Evolutionary conservation across 73 alveolate species (phyloP).

Genomic region (Tetrahymena elliotti): DNA sequence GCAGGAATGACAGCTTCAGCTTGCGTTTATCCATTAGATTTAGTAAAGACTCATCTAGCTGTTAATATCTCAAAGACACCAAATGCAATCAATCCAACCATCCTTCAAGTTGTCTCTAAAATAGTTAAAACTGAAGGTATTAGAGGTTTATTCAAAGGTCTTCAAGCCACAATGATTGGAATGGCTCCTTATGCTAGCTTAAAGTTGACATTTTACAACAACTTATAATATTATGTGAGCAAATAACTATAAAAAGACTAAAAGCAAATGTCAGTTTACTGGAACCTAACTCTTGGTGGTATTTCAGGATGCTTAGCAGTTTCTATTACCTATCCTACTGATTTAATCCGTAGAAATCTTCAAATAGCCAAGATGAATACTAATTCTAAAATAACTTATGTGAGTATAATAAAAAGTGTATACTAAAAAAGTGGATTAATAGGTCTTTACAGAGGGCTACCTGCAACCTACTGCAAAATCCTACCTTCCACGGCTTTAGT

Average conservation of each 20-base stretch:
- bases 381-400: neutral
- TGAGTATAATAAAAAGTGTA: conserved; percentile 10
- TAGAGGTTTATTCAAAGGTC: conserved; percentile 11
- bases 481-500: conserved; percentile 34
- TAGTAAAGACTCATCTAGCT: conserved; percentile 26
- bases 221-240: neutral
- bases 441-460: conserved; percentile 28
- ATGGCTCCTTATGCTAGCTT: conserved; percentile 33
- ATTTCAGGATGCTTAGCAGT: conserved; percentile 36
- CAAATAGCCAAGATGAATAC: neutral
- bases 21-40: conserved; percentile 30
- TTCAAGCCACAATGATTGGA: conserved; percentile 23
- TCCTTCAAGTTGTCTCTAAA: neutral
- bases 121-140: conserved; percentile 6
- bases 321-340: conserved; percentile 36
- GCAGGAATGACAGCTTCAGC: conserved; percentile 19
- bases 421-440: neutral
- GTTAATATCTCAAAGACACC: neutral
- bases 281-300: conserved; percentile 17
- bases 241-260: neutral
- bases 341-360: conserved; percentile 20
- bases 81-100: neutral
- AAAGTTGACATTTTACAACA: conserved; percentile 18
- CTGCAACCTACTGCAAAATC: conserved; percentile 14
- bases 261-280: neutral